Evolutionary conservation across 2,329 filamentous ascomycete species (phyloP), one percentile per base, ranked within the genome.

Genomic region (Ophiocordyceps sinensis): DNA sequence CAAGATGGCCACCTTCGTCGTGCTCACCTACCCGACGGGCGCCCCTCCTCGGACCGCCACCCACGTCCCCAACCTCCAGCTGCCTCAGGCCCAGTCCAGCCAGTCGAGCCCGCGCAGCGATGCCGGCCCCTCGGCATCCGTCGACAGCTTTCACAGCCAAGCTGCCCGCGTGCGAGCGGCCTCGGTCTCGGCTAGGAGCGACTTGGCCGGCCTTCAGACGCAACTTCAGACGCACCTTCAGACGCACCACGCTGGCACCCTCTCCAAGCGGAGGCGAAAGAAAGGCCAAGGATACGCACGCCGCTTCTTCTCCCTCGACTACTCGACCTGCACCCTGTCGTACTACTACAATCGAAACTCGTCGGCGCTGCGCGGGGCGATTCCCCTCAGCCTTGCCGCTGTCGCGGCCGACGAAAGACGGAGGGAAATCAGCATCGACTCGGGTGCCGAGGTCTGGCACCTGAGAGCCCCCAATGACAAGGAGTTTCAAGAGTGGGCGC

Each of bases 331-430:
- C 46, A 96, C 91, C 0, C 67, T 98, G 28, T 96, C 91, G 0
- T 98, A 98, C 65, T 98, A 95, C 58, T 85, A 93, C 56, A 91
- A 89, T 58, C 82, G 86, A 37, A 89, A 93, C 55, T 94, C 89
- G 5, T 93, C 89, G 6, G 87, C 89, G 1, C 68, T 98, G 36
- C 78, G 91, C 44, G 91, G 91, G 15, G 87, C 91, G 8, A 91
- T 98, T 40, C 91, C 91, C 0, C 70, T 98, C 9, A 91, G 86
- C 23, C 66, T 98, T 40, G 91, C 91, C 14, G 91, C 86, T 5
- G 83, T 98, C 44, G 85, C 88, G 4, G 86, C 86, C 8, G 88
- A 94, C 55, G 85, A 91, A 58, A 78, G 84, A 53, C 78, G 84
- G 31, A 76, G 87, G 47, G 89, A 96, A 59, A 94, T 98, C 41